A percentile compares a stretch with the other conserved stretches of the same genome.
Evolutionary conservation across 352 stramenopile species (phyloP).

Genomic region (Pythium folliculosum): DNA sequence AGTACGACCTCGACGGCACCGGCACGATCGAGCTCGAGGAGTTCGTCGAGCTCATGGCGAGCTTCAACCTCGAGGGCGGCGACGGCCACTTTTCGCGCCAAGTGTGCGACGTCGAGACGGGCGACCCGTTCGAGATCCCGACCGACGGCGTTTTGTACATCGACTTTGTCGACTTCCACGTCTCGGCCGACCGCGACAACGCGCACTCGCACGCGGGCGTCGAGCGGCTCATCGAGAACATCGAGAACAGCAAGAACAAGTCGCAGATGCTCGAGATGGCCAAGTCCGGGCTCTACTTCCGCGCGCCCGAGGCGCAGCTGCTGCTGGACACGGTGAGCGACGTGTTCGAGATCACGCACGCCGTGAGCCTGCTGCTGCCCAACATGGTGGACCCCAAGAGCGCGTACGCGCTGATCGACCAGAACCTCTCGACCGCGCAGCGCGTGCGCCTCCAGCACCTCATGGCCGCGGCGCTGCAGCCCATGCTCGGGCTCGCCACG

Average conservation of each 20-base stretch:
- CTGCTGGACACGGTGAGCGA: slow-evolving; percentile 69
- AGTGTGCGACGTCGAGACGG: slow-evolving; percentile 67
- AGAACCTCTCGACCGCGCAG: slow-evolving; percentile 52
- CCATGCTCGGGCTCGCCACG: slow-evolving; percentile 59
- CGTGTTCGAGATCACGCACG: slow-evolving; percentile 62
- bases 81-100: slow-evolving; percentile 46
- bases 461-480: slow-evolving; percentile 57
- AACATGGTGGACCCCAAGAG: slow-evolving; percentile 76
- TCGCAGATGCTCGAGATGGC: slow-evolving; percentile 79
- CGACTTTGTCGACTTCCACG: slow-evolving; percentile 79
- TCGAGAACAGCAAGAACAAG: slow-evolving; percentile 76
- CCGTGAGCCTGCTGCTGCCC: slow-evolving; percentile 61
- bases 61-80: slow-evolving; percentile 52
- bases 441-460: slow-evolving; percentile 67
- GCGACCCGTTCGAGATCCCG: slow-evolving; percentile 60
- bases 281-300: slow-evolving; percentile 74
- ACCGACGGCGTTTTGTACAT: slow-evolving; percentile 56
- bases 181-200: slow-evolving; percentile 65
- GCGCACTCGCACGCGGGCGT: slow-evolving; percentile 68
- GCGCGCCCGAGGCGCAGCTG: slow-evolving; percentile 61
- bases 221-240: slow-evolving; percentile 77
- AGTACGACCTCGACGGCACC: slow-evolving; percentile 75
- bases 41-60: slow-evolving; percentile 78
- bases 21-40: slow-evolving; percentile 77
- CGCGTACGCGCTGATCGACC: slow-evolving; percentile 62